phyloP scores from a whole-genome alignment of 2,329 filamentous ascomycete genomes.

The Paraphaeosphaeria sporulosa region DNA sequence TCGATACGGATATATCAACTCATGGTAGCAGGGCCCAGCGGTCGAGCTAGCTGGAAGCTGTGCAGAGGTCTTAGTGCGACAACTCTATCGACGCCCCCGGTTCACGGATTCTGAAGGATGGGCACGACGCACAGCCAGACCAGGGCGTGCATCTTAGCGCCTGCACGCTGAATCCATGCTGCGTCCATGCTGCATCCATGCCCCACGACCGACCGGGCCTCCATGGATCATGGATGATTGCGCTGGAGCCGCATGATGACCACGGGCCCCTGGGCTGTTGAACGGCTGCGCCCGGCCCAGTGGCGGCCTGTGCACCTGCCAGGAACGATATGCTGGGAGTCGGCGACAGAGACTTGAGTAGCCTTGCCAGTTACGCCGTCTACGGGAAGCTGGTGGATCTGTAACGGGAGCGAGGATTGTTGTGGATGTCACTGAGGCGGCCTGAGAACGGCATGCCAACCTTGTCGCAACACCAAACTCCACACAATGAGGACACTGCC shows the following conservation, averaged over 20 bases:
- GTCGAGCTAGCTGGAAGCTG: conserved; percentile 21
- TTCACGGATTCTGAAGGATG: conserved; percentile 34
- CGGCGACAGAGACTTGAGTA: conserved; percentile 7
- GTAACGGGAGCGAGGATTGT: conserved; percentile 7
- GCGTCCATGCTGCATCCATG: conserved; percentile 3
- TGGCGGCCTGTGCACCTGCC: conserved; percentile 32
- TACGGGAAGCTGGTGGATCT: conserved; percentile 7
- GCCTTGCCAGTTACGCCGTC: conserved; percentile 8
- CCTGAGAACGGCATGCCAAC: not conserved
- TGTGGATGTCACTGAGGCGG: not conserved
- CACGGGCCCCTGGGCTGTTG: conserved; percentile 28
- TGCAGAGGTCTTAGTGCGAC: conserved; percentile 40
- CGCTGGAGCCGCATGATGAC: conserved; percentile 44
- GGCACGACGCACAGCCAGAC: conserved; percentile 21
- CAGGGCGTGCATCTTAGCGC: conserved; percentile 31
- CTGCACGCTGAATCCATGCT: conserved; percentile 22
- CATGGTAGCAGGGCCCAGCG: conserved; percentile 23
- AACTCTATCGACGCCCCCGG: conserved; percentile 43
- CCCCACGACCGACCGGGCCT: conserved; percentile 18
- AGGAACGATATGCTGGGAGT: conserved; percentile 43
- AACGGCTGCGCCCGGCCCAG: conserved; percentile 46
- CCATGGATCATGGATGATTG: conserved; percentile 18
- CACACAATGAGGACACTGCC: not conserved
- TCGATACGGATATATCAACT: conserved; percentile 29
- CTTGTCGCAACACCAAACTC: not conserved